Conservation (phyloP, 73 alveolate species). For the Blepharisma stoltei region DNA sequence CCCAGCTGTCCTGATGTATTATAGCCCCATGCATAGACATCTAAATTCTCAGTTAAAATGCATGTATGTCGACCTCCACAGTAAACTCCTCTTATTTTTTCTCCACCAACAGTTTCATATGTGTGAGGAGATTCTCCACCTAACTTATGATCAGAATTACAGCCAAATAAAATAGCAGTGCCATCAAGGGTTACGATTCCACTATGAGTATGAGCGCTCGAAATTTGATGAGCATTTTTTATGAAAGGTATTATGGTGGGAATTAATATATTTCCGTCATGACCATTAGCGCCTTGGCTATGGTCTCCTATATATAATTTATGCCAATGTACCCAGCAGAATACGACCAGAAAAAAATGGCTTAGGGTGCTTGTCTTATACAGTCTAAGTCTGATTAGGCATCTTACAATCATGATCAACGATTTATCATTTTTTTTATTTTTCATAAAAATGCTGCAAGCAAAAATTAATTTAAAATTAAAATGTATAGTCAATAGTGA, state of each 20-base stretch:
- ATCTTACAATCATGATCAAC: too few species aligned
- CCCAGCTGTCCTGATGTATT: constrained; percentile 33
- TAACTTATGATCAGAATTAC: constrained; percentile 23
- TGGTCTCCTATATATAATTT: too few species aligned
- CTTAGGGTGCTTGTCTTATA: too few species aligned
- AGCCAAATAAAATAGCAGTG: constrained; percentile 13
- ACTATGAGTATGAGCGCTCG: neutral
- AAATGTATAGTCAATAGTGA: too few species aligned
- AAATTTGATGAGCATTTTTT: constrained; percentile 6
- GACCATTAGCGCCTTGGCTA: constrained; percentile 14
- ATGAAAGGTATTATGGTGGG: constrained; percentile 21
- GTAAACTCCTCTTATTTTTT: constrained; percentile 13
- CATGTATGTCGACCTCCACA: constrained; percentile 35
- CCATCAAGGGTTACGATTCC: constrained; percentile 3
- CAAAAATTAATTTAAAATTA: too few species aligned
- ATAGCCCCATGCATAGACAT: constrained; percentile 29
- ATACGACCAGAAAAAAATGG: too few species aligned
- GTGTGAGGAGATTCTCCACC: constrained; percentile 23
- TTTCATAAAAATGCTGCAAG: too few species aligned
- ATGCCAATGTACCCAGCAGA: too few species aligned
- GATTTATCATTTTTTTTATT: too few species aligned
- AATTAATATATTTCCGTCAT: neutral
- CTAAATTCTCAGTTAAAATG: constrained; percentile 9
- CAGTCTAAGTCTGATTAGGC: too few species aligned
- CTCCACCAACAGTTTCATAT: neutral